These are phyloP conservation scores for Cladosporium sp. DNA, from an alignment of 2,329 filamentous ascomycete species.

Conservation along the genomic window DNA sequence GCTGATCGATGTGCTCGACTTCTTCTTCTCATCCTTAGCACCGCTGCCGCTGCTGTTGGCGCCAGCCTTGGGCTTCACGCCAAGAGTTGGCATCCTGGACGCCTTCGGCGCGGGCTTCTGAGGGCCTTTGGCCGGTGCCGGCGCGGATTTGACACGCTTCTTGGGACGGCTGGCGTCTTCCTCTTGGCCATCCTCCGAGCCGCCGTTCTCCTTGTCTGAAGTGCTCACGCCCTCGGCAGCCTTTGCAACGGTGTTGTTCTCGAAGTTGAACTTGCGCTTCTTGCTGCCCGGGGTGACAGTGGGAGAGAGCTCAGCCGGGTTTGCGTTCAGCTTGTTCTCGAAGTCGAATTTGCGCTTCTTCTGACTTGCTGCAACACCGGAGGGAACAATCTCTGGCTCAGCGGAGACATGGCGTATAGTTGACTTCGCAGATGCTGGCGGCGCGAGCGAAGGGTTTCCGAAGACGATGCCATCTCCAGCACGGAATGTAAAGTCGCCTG, in stretches of 20 bases:
- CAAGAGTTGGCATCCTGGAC: slow-evolving; percentile 21
- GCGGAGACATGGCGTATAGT: slow-evolving; percentile 41
- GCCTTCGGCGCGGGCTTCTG: slow-evolving; percentile 13
- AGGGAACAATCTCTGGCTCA: slow-evolving; percentile 19
- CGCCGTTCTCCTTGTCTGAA: slow-evolving; percentile 41
- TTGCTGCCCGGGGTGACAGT: slow-evolving; percentile 25
- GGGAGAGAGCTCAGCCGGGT: slow-evolving; percentile 15
- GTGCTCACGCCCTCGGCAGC: slow-evolving; percentile 12
- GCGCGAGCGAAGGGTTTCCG: slow-evolving; percentile 28
- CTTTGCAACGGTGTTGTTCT: slow-evolving; percentile 27
- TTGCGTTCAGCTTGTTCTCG: slow-evolving; percentile 29
- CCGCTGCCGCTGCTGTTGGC: not conserved
- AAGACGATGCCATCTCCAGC: slow-evolving; percentile 41
- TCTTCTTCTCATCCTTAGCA: slow-evolving; percentile 12
- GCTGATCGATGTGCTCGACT: slow-evolving; percentile 23
- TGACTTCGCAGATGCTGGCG: slow-evolving; percentile 27
- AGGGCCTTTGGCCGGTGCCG: not conserved
- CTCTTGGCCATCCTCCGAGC: slow-evolving; percentile 26
- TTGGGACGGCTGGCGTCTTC: slow-evolving; percentile 20
- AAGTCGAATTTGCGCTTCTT: slow-evolving; percentile 42
- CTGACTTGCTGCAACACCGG: slow-evolving; percentile 33
- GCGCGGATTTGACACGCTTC: slow-evolving; percentile 23
- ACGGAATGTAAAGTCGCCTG: slow-evolving; percentile 45
- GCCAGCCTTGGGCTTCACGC: slow-evolving; percentile 28
- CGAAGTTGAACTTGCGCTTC: slow-evolving; percentile 40